A percentile compares a stretch with the other conserved stretches of the same genome.
These are phyloP conservation scores for Cerioporus squamosus DNA, from an alignment of 1,284 basidiomycete species.

Conservation along the genomic window DNA sequence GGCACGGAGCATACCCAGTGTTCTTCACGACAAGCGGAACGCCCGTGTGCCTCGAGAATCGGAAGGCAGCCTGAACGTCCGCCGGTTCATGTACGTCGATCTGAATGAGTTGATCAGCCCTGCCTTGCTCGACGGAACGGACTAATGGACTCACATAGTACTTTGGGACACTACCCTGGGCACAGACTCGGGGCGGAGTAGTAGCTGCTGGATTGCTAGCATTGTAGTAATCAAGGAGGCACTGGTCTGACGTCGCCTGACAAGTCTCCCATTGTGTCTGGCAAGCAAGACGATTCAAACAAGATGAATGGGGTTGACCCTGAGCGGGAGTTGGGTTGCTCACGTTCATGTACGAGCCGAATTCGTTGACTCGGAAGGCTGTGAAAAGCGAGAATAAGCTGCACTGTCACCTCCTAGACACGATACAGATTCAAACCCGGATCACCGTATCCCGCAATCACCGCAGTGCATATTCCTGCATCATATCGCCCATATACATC, in stretches of 20 bases:
- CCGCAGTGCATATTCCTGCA: conserved; percentile 25
- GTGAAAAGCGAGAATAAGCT: not conserved
- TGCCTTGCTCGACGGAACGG: not conserved
- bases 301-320: not conserved
- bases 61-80: conserved; percentile 26
- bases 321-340: not conserved
- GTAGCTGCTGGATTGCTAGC: conserved; percentile 9
- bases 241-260: conserved; percentile 4
- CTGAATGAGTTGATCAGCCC: conserved; percentile 4
- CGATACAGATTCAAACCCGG: conserved; percentile 26
- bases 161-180: conserved; percentile 7
- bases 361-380: not conserved
- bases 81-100: conserved; percentile 21
- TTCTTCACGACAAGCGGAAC: not conserved
- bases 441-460: conserved; percentile 1
- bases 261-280: conserved; percentile 14
- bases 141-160: conserved; percentile 1
- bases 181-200: not conserved
- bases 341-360: conserved; percentile 34
- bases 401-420: conserved; percentile 18
- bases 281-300: not conserved
- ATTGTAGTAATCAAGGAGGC: conserved; percentile 4
- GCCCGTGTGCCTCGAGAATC: conserved; percentile 9
- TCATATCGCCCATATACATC: conserved; percentile 19
- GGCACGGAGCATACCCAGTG: not conserved